phyloP scores from a whole-genome alignment of 75 land plant genomes.

The Selaginella moellendorffii region DNA sequence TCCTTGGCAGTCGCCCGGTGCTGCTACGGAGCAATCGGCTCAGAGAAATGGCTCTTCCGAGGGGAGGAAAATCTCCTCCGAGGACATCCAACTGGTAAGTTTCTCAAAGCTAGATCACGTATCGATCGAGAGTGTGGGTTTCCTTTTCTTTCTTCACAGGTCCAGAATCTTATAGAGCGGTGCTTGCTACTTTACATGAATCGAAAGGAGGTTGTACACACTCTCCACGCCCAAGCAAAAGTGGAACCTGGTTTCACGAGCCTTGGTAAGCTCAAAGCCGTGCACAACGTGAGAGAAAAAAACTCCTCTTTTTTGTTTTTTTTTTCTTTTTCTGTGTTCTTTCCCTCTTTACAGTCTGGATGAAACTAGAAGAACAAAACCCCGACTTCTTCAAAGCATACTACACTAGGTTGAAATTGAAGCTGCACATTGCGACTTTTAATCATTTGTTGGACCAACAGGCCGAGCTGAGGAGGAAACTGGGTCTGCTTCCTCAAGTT shows the following conservation, averaged over 20 bases:
- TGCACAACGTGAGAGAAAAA: background rate
- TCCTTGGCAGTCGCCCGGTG: no score
- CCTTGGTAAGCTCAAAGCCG: conserved; percentile 31
- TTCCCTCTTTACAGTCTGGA: no score
- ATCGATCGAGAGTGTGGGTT: background rate
- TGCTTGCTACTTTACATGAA: conserved; percentile 72
- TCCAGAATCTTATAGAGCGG: conserved; percentile 67
- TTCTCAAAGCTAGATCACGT: background rate
- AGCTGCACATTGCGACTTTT: no score
- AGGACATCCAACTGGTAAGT: conserved; percentile 90
- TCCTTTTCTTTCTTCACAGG: conserved; percentile 27
- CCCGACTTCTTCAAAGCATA: no score
- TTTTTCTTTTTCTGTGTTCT: background rate
- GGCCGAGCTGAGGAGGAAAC: conserved; percentile 45
- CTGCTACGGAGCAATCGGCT: no score
- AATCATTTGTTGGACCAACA: conserved; percentile 81
- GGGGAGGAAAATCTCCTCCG: conserved; percentile 64
- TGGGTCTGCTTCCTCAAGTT: conserved; percentile 25
- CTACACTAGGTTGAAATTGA: conserved; percentile 57
- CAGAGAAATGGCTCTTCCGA: no score
- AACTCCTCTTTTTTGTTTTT: background rate
- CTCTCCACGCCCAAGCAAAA: conserved; percentile 51
- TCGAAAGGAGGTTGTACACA: conserved; percentile 56
- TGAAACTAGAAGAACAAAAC: no score
- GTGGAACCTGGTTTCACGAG: conserved; percentile 78